Evolutionary conservation across 2,329 filamentous ascomycete genomes (phyloP), one percentile per base, ranked within the genome.

Genomic region (Fusarium nodosum): DNA sequence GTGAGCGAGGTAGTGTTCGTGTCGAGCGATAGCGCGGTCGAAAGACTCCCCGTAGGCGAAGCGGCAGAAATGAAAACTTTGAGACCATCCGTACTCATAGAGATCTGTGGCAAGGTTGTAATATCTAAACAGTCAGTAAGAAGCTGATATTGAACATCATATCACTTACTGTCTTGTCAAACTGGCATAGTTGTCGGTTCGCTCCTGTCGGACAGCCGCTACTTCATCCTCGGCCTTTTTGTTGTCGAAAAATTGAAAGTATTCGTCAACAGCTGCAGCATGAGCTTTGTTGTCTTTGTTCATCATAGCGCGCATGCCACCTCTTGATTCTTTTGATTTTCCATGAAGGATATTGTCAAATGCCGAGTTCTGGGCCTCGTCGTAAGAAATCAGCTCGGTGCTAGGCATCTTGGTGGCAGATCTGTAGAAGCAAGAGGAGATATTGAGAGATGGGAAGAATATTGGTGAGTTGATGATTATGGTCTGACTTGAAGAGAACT

Each of bases 41-140:
- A 97, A 97, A 51, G 89, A 83, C 83, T 97, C 94, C 75, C 91
- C 91, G 72, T 90, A 85, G 59, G 92, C 92, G 81, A 95, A 97
- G 56, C 94, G 93, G 83, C 93, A 97, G 87, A 97, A 97, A 82
- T 97, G 94, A 87, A 97, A 97, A 62, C 90, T 93, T 75, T 93
- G 89, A 65, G 92, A 92, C 94, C 94, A 97, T 76, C 93, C 94
- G 75, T 97, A 94, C 84, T 97, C 94, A 85, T 97, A 97, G 48
- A 97, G 81, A 77, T 97, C 93, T 68, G 94, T 97, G 8, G 93
- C 93, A 38, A 97, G 88, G 81, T 97, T 96, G 84, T 97, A 97
- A 85, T 97, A 97, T 79, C 91, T 93, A 73, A 11, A 22, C 24
- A 5, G 31, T 60, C 26, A 72, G 39, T 54, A 22, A 67, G 59